Evolutionary conservation across 345 rosid genomes (phyloP).

Genomic region (Lumnitzera littorea): DNA sequence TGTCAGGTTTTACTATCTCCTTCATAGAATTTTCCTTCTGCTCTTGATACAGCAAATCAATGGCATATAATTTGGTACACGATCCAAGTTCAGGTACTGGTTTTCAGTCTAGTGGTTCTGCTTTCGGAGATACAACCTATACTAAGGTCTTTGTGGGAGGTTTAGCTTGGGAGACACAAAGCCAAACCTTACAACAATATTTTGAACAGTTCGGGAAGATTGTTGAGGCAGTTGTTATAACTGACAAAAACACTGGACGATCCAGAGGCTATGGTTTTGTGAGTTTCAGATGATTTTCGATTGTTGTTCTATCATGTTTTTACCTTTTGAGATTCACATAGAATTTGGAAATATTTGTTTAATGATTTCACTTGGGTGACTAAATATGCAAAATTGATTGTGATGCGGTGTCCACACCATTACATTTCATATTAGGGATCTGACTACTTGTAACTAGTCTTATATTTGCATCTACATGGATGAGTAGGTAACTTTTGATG

Average conservation of each 20-base stretch:
- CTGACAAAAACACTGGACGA: conserved; percentile 90
- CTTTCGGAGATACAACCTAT: conserved; percentile 83
- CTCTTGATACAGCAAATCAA: no score
- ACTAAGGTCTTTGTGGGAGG: conserved; percentile 91
- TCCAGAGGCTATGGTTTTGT: conserved; percentile 99
- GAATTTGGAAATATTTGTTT: no score
- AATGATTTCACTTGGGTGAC: no score
- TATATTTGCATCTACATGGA: conserved; percentile 42
- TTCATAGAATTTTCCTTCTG: no score
- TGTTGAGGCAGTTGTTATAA: conserved; percentile 90
- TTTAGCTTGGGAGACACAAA: conserved; percentile 92
- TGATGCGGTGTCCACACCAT: no score
- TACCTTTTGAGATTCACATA: neutral
- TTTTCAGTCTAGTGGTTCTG: conserved; percentile 60
- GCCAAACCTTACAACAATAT: conserved; percentile 73
- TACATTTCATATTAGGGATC: no score
- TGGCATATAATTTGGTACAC: conserved; percentile 41
- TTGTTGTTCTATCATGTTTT: conserved; percentile 2
- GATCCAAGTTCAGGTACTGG: conserved; percentile 40
- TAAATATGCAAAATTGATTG: no score
- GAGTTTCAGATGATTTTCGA: conserved; percentile 50
- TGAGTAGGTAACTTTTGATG: conserved; percentile 95
- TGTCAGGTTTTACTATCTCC: no score
- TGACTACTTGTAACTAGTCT: no score
- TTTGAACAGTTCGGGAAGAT: conserved; percentile 87